phyloP scores from a whole-genome alignment of 176 grass and related monocot species.

The Bromus sterilis region DNA sequence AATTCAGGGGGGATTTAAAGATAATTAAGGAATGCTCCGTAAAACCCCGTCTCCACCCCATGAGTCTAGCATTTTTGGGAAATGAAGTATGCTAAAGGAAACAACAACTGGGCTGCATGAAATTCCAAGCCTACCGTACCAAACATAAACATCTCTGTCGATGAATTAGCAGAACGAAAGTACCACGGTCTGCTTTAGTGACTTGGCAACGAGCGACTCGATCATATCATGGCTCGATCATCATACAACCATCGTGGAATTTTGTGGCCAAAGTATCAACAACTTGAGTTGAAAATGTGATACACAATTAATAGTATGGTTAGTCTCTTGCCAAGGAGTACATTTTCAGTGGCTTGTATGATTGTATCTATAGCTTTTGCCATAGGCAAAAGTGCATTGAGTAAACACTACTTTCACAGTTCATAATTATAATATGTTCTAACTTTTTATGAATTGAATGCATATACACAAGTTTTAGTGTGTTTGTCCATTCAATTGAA shows the following conservation, averaged over 20 bases:
- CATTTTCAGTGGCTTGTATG: not conserved
- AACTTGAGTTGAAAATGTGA: not conserved
- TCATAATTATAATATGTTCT: too few relatives aligned
- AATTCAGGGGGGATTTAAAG: too few relatives aligned
- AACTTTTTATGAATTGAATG: too few relatives aligned
- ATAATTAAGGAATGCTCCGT: too few relatives aligned
- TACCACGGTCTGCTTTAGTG: not conserved
- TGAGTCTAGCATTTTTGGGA: too few relatives aligned
- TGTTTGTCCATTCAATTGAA: too few relatives aligned
- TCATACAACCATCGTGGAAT: not conserved
- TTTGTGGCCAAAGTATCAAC: not conserved
- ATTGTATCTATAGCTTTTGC: not conserved
- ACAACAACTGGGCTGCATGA: not conserved
- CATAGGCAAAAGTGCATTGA: not conserved
- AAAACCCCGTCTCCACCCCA: too few relatives aligned
- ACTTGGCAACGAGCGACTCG: constrained; percentile 23
- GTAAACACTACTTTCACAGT: too few relatives aligned
- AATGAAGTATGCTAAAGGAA: not conserved
- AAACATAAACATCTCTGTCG: constrained; percentile 19
- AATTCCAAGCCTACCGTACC: constrained; percentile 32
- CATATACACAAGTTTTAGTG: too few relatives aligned
- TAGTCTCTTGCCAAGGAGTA: not conserved
- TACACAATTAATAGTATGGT: not conserved
- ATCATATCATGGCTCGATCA: too few relatives aligned
- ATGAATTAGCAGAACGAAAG: not conserved